Evolutionary conservation across 139 green algal species (phyloP).

Genomic region (Micractinium conductrix): DNA sequence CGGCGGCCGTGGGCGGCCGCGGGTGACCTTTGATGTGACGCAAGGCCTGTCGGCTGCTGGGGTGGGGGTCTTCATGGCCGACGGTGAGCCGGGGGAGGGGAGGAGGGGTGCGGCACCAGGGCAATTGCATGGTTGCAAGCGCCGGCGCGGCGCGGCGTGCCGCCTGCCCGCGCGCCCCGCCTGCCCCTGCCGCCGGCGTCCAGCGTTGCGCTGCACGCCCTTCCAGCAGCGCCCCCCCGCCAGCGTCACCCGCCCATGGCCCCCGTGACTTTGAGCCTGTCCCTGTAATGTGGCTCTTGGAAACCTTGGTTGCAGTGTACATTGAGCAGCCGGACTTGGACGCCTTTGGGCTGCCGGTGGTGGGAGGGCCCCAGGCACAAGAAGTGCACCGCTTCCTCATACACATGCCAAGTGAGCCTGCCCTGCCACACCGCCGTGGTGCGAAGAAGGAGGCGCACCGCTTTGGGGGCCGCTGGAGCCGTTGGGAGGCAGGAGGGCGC

Average conservation of each 20-base stretch:
- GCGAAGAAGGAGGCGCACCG: no score
- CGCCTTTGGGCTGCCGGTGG: neutral
- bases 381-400: conserved; percentile 69
- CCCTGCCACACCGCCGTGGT: no score
- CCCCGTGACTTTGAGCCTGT: no score
- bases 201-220: no score
- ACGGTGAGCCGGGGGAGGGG: conserved; percentile 33
- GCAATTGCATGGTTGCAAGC: neutral
- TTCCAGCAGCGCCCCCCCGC: no score
- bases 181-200: neutral
- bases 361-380: conserved; percentile 17
- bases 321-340: conserved; percentile 36
- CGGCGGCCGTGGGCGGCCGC: conserved; percentile 67
- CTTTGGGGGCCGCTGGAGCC: no score
- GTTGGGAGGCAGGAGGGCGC: no score
- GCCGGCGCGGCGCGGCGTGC: neutral
- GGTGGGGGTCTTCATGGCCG: conserved; percentile 54
- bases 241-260: no score
- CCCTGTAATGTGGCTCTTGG: no score
- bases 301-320: conserved; percentile 51
- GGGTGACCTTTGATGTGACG: conserved; percentile 79
- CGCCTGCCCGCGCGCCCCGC: neutral
- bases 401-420: conserved; percentile 33
- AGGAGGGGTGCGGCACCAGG: neutral
- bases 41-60: conserved; percentile 56